phyloP scores from a whole-genome alignment of 805 yeast genomes.

The Pichia pseudocactophila region DNA sequence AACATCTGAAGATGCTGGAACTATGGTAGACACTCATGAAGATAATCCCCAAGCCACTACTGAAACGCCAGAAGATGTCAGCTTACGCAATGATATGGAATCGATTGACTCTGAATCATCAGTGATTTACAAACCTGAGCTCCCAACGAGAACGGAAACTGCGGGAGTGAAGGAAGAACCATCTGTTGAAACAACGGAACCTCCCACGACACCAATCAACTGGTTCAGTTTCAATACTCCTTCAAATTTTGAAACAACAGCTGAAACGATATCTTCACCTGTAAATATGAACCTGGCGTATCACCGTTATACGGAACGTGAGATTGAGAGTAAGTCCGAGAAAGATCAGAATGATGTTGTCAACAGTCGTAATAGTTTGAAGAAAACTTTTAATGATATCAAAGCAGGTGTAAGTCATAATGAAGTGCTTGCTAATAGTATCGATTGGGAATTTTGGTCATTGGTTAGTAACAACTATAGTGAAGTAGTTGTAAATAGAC shows the following conservation, averaged over 20 bases:
- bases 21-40: no score
- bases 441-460: slow-evolving; percentile 88
- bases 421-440: slow-evolving; percentile 27
- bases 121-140: slow-evolving; percentile 10
- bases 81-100: slow-evolving; percentile 6
- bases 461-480: slow-evolving; percentile 69
- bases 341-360: slow-evolving; percentile 44
- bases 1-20: not conserved
- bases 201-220: slow-evolving; percentile 9
- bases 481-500: slow-evolving; percentile 51
- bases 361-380: slow-evolving; percentile 38
- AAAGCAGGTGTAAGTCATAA: slow-evolving; percentile 37
- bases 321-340: slow-evolving; percentile 41
- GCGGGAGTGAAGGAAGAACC: not conserved
- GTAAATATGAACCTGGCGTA: slow-evolving; percentile 52
- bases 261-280: slow-evolving; percentile 14
- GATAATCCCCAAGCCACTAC: not conserved
- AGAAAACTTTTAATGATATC: slow-evolving; percentile 38
- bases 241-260: slow-evolving; percentile 13
- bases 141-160: not conserved
- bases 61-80: not conserved
- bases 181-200: not conserved
- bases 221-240: slow-evolving; percentile 26
- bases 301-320: slow-evolving; percentile 49
- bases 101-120: slow-evolving; percentile 10